A percentile compares a stretch with the other conserved stretches of the same genome.
phyloP scores from a whole-genome alignment of 2,329 filamentous ascomycete species.

The Ascochyta viciae-villosae region DNA sequence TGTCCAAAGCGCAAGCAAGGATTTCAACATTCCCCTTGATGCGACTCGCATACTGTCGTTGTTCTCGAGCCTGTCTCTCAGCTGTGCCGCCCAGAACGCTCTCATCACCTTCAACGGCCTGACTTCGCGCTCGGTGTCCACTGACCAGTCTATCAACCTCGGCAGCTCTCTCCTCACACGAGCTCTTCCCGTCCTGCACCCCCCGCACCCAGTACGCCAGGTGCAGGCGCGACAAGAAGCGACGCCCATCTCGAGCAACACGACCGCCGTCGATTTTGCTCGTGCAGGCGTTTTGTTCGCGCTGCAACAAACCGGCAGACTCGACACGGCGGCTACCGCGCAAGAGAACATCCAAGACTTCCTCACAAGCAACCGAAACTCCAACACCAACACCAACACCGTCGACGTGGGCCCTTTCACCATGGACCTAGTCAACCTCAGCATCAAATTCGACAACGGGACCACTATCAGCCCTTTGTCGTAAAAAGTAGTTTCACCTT shows the following conservation, averaged over 20 bases:
- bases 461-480: conserved; percentile 35
- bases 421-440: conserved; percentile 41
- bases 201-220: conserved; percentile 27
- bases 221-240: conserved; percentile 26
- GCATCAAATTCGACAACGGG: conserved; percentile 43
- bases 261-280: conserved; percentile 54
- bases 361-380: conserved; percentile 40
- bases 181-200: conserved; percentile 34
- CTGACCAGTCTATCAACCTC: conserved; percentile 29
- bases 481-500: conserved; percentile 2
- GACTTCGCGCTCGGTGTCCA: conserved; percentile 37
- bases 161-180: conserved; percentile 29
- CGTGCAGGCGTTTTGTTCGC: conserved; percentile 55
- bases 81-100: conserved; percentile 84
- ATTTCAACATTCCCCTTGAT: conserved; percentile 80
- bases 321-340: conserved; percentile 52
- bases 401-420: conserved; percentile 41
- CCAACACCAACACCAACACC: conserved; percentile 29
- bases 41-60: conserved; percentile 73
- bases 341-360: conserved; percentile 53
- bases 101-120: conserved; percentile 79
- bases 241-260: conserved; percentile 45
- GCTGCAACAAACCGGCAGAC: conserved; percentile 50
- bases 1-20: conserved; percentile 67
- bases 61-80: conserved; percentile 77